A percentile compares a stretch with the other conserved stretches of the same genome.
These are phyloP conservation scores for Microbotryum silenes-acaulis DNA, from an alignment of 1,284 basidiomycete genomes.

Conservation along the genomic window DNA sequence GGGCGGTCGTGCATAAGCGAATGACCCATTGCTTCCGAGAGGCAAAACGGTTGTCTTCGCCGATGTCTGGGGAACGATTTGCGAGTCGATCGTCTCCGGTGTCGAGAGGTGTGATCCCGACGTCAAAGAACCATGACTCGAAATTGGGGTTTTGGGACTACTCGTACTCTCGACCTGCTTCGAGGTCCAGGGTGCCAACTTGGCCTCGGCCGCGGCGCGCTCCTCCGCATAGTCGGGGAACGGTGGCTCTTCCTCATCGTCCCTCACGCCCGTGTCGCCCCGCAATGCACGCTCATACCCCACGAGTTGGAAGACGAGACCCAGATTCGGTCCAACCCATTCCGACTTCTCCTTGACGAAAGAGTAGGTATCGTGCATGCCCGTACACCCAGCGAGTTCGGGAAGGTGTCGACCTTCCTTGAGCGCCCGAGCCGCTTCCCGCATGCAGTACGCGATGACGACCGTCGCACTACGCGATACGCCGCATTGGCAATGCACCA, in stretches of 20 bases:
- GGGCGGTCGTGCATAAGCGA: neutral
- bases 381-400: conserved; percentile 38
- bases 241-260: conserved; percentile 8
- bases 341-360: conserved; percentile 66
- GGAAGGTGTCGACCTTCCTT: conserved; percentile 29
- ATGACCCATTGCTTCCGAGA: neutral
- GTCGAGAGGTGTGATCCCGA: conserved; percentile 20
- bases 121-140: conserved; percentile 6
- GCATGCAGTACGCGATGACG: conserved; percentile 90
- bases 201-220: conserved; percentile 54
- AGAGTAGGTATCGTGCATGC: conserved; percentile 78
- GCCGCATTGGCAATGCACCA: conserved; percentile 94
- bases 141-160: conserved; percentile 19
- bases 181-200: neutral
- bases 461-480: conserved; percentile 90
- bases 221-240: conserved; percentile 13
- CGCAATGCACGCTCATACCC: conserved; percentile 78
- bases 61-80: conserved; percentile 12
- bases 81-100: conserved; percentile 18
- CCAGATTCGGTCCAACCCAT: conserved; percentile 89
- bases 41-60: neutral
- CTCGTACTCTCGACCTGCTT: no score
- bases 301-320: conserved; percentile 90
- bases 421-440: conserved; percentile 67
- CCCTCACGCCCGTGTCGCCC: conserved; percentile 11